Conservation (phyloP, 129 eudicot genomes). For the Pseudognaphalium luteoalbum region DNA sequence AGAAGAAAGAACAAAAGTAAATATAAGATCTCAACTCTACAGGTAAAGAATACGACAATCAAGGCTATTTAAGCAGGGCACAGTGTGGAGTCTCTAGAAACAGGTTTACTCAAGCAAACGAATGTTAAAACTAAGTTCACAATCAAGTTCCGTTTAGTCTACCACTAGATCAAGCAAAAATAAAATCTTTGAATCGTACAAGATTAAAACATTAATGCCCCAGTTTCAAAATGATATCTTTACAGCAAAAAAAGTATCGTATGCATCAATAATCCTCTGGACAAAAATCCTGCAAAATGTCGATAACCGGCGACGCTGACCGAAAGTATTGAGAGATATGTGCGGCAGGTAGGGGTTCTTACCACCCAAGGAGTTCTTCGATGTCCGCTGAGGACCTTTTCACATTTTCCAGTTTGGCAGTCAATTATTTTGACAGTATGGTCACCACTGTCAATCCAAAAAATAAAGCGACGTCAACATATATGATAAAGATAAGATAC, state of each 20-base stretch:
- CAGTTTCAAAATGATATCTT: neutral
- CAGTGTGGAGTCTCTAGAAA: neutral
- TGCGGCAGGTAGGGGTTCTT: conserved; percentile 21
- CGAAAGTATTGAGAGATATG: too few relatives aligned
- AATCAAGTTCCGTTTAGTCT: neutral
- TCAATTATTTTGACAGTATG: conserved; percentile 95
- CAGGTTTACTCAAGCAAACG: neutral
- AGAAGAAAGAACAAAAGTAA: neutral
- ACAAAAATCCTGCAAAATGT: neutral
- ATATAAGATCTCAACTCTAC: neutral
- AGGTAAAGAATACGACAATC: neutral
- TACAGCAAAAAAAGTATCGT: too few relatives aligned
- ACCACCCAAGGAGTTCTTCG: conserved; percentile 99
- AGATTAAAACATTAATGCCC: neutral
- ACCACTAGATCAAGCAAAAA: neutral
- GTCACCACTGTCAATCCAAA: conserved; percentile 68
- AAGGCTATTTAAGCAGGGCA: neutral
- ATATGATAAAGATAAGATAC: conserved; percentile 53
- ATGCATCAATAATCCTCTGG: neutral
- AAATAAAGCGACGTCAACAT: conserved; percentile 8
- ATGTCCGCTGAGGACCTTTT: conserved; percentile 91
- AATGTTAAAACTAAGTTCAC: neutral
- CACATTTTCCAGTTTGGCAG: conserved; percentile 86
- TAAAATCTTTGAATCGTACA: neutral
- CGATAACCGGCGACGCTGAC: too few relatives aligned